Conservation (phyloP, 78 protist genomes). For the Salpingoeca rosetta region DNA sequence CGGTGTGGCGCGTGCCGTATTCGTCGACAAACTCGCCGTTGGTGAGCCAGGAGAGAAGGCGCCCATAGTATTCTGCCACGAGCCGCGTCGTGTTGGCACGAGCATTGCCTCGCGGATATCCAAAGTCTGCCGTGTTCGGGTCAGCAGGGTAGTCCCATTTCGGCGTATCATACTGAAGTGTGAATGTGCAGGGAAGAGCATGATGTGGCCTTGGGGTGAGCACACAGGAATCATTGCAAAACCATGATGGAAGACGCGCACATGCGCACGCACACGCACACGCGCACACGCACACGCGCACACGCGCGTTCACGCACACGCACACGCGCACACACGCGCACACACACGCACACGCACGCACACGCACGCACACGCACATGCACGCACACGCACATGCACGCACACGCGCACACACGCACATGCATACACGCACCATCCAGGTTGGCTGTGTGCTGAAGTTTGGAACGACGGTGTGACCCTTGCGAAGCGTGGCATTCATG, state of each 20-base stretch:
- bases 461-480: neutral
- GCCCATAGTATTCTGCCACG: slow-evolving; percentile 16
- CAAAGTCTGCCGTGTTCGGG: neutral
- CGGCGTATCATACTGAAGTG: neutral
- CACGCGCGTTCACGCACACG: no score
- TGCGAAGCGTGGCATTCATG: neutral
- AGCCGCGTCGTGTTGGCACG: neutral
- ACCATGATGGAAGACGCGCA: no score
- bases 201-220: no score
- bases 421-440: neutral
- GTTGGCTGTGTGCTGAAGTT: slow-evolving; percentile 21
- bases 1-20: neutral
- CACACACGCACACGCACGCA: no score
- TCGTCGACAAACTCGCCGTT: neutral
- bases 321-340: no score
- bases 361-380: no score
- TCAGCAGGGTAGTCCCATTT: neutral
- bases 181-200: neutral
- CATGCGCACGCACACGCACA: no score
- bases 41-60: slow-evolving; percentile 13
- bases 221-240: no score
- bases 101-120: neutral
- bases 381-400: neutral
- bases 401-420: neutral
- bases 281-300: no score